Base-by-base conservation (phyloP, 2,329 filamentous ascomycete genomes). In the Phialophora macrospora region DNA sequence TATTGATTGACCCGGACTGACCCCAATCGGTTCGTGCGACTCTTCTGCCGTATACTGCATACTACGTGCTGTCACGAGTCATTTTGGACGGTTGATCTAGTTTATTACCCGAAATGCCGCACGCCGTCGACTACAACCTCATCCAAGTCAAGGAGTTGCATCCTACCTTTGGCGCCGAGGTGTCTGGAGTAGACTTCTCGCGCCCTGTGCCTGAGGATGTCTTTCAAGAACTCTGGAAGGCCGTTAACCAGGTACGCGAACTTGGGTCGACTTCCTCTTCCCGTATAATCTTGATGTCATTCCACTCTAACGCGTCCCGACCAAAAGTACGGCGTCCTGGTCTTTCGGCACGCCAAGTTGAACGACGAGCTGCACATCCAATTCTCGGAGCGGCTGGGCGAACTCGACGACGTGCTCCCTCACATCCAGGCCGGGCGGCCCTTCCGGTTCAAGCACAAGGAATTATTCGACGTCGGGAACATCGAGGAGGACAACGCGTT, bases 391-490 rank as follows among this genome's bases (percentile, higher is more conserved):
- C 77, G 76, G 1, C 82, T 87, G 64, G 86, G 85, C 24, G 82
- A 85, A 20, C 80, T 87, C 0, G 85, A 87, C 74, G 82, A 86
- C 71, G 79, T 85, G 30, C 79, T 74, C 17, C 83, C 81, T 0
- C 86, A 83, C 74, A 75, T 82, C 11, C 75, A 75, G 1, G 77
- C 75, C 0, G 83, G 81, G 14, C 79, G 82, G 44, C 78, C 79
- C 68, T 77, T 81, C 64, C 81, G 84, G 14, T 81, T 84, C 68
- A 71, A 74, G 2, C 78, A 82, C 67, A 75, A 79, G 51, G 82
- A 87, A 72, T 78, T 88, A 0, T 87, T 87, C 72, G 85, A 88
- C 68, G 84, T 84, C 0, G 79, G 82, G 58, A 88, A 88, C 72
- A 75, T 87, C 14, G 80, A 84, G 55, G 77, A 78, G 2, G 79